Conservation (phyloP, 768 basidiomycete species). For the Mycena pura region DNA sequence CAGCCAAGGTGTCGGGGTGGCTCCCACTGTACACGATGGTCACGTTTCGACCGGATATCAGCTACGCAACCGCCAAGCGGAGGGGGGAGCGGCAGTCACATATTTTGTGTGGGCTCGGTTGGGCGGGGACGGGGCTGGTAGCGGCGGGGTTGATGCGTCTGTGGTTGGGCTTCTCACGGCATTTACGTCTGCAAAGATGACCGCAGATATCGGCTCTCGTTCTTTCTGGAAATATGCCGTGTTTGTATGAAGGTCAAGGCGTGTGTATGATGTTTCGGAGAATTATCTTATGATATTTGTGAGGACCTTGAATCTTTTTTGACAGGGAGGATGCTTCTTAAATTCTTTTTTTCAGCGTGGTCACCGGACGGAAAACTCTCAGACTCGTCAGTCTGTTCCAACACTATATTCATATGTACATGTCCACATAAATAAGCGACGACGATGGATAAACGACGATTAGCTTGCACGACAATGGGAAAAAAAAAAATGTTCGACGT, state of each 20-base stretch:
- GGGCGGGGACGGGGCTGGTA: conserved; percentile 55
- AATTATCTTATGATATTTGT: conserved; percentile 23
- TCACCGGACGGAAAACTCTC: conserved; percentile 28
- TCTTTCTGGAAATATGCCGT: conserved; percentile 21
- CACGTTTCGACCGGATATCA: conserved; percentile 95
- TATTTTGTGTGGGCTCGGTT: conserved; percentile 59
- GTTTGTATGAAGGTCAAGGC: conserved; percentile 5
- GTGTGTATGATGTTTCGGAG: conserved; percentile 7
- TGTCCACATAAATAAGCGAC: conserved; percentile 39
- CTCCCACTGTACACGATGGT: conserved; percentile 96
- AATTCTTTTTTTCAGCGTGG: conserved; percentile 31
- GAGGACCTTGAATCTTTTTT: conserved; percentile 36
- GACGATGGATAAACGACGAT: conserved; percentile 32
- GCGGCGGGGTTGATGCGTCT: conserved; percentile 48
- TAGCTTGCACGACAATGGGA: conserved; percentile 30
- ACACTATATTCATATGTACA: conserved; percentile 43
- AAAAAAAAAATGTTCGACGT: conserved; percentile 34
- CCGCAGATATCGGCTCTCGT: neutral
- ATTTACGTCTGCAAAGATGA: conserved; percentile 31
- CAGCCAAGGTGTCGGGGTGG: conserved; percentile 75
- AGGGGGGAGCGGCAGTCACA: conserved; percentile 74
- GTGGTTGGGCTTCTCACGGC: conserved; percentile 39
- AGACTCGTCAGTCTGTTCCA: conserved; percentile 29
- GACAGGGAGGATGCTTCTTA: conserved; percentile 37
- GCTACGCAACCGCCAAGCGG: conserved; percentile 80